phyloP scores from a whole-genome alignment of 495 filamentous ascomycete species.

The Talaromyces liani region DNA sequence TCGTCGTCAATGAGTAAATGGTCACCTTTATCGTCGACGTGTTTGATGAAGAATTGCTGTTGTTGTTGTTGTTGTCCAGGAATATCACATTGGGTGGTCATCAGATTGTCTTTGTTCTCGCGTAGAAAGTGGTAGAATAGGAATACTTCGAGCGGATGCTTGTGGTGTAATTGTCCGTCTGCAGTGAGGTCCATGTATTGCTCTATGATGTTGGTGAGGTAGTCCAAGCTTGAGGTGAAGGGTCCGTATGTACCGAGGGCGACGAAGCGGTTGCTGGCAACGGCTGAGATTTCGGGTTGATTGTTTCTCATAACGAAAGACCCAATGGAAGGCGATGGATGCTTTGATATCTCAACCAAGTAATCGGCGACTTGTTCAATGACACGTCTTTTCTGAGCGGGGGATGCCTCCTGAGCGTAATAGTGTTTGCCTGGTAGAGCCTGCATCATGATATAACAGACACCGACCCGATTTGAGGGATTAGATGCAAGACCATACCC shows the following conservation, averaged over 20 bases:
- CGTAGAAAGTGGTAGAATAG: conserved; percentile 19
- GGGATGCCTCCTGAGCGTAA: conserved; percentile 17
- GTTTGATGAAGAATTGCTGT: conserved; percentile 29
- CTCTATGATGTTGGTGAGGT: conserved; percentile 14
- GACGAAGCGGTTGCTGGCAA: conserved; percentile 17
- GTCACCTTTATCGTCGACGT: conserved; percentile 35
- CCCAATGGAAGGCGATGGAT: conserved; percentile 20
- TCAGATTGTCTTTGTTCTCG: not conserved
- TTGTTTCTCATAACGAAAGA: conserved; percentile 13
- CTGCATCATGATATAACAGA: conserved; percentile 32
- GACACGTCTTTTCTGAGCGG: conserved; percentile 18
- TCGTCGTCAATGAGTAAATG: conserved; percentile 34
- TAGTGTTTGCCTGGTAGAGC: conserved; percentile 24
- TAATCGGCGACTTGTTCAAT: conserved; percentile 27
- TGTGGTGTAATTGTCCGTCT: conserved; percentile 14
- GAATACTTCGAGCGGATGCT: conserved; percentile 21
- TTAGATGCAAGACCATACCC: conserved; percentile 13
- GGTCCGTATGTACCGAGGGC: conserved; percentile 11
- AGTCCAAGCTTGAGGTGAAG: conserved; percentile 16
- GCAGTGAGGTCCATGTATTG: conserved; percentile 19
- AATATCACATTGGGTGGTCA: not conserved
- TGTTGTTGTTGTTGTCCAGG: not conserved
- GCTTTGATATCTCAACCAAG: conserved; percentile 26
- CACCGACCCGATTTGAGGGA: conserved; percentile 22
- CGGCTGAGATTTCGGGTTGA: conserved; percentile 8